Percentiles rank a stretch among this genome's conserved stretches.
phyloP scores from a whole-genome alignment of 2,329 filamentous ascomycete genomes.

The Paraconiothyrium sp. region DNA sequence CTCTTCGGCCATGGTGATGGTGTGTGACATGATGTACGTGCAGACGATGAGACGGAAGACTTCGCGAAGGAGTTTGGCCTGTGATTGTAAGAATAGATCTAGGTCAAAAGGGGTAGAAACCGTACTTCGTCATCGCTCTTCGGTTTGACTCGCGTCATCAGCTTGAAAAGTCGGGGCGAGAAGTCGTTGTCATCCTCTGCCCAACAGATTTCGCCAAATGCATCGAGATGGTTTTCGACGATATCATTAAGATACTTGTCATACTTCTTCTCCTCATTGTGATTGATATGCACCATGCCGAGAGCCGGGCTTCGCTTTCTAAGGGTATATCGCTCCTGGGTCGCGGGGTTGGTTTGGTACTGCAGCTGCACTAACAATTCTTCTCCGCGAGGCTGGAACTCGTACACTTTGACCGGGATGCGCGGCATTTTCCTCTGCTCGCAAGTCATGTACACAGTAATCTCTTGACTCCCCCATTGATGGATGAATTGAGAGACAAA shows the following conservation, averaged over 20 bases:
- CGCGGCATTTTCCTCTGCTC: conserved; percentile 54
- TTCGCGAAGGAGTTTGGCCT: conserved; percentile 53
- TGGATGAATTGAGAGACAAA: conserved; percentile 51
- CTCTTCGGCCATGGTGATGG: conserved; percentile 55
- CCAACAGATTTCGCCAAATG: conserved; percentile 56
- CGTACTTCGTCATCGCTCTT: conserved; percentile 53
- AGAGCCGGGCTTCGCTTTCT: conserved; percentile 57
- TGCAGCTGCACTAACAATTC: conserved; percentile 55
- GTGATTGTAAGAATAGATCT: conserved; percentile 18
- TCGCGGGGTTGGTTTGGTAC: conserved; percentile 51
- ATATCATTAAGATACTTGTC: conserved; percentile 57
- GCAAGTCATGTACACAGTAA: conserved; percentile 55
- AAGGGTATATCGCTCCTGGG: conserved; percentile 39
- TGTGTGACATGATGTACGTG: conserved; percentile 61
- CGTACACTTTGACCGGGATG: conserved; percentile 57
- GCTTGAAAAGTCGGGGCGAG: conserved; percentile 52
- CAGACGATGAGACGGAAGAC: conserved; percentile 58
- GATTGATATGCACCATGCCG: conserved; percentile 56
- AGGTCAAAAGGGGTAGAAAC: conserved; percentile 9
- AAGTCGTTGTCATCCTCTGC: conserved; percentile 58
- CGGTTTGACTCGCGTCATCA: conserved; percentile 52
- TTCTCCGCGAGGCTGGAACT: conserved; percentile 55
- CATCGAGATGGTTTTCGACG: conserved; percentile 51
- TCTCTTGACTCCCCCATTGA: conserved; percentile 46
- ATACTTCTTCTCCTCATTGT: conserved; percentile 55